A percentile compares a stretch with the other conserved stretches of the same genome.
Evolutionary conservation across 2,329 filamentous ascomycete species (phyloP).

Genomic region (Xylariaceae sp.): DNA sequence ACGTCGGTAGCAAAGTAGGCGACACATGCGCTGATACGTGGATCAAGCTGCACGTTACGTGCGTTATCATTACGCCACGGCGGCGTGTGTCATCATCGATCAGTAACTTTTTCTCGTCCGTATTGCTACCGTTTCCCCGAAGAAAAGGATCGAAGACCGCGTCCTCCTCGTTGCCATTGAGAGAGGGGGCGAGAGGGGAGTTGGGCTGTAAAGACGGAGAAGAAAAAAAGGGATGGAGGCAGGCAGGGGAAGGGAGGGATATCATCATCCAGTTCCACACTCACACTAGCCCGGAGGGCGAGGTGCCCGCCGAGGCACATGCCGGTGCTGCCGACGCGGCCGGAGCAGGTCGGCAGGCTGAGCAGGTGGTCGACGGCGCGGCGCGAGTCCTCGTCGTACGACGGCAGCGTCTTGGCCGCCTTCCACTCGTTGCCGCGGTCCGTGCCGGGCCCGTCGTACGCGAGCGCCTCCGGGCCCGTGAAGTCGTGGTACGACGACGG

Average conservation of each 20-base stretch:
- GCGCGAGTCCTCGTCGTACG: slow-evolving; percentile 75
- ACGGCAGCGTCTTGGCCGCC: slow-evolving; percentile 72
- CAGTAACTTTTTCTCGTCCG: no score
- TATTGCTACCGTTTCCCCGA: no score
- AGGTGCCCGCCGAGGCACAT: slow-evolving; percentile 95
- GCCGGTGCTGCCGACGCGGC: slow-evolving; percentile 68
- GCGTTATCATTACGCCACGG: neutral
- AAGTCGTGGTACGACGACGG: slow-evolving; percentile 93
- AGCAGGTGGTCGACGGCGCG: slow-evolving; percentile 64
- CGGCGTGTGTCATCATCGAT: no score
- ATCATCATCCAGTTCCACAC: no score
- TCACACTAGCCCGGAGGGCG: slow-evolving; percentile 51
- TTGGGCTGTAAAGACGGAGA: no score
- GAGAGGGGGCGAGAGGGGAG: neutral
- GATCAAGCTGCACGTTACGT: slow-evolving; percentile 49
- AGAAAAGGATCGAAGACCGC: no score
- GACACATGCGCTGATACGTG: slow-evolving; percentile 66
- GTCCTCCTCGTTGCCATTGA: neutral
- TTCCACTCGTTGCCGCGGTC: slow-evolving; percentile 85
- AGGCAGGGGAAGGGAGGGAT: no score
- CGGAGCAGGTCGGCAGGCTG: slow-evolving; percentile 69
- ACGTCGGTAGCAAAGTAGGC: slow-evolving; percentile 93
- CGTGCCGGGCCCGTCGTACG: slow-evolving; percentile 82
- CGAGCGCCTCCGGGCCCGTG: slow-evolving; percentile 71
- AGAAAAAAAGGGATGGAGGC: neutral